Conservation (phyloP, 352 stramenopile genomes). For the Globisporangium spiculum region DNA sequence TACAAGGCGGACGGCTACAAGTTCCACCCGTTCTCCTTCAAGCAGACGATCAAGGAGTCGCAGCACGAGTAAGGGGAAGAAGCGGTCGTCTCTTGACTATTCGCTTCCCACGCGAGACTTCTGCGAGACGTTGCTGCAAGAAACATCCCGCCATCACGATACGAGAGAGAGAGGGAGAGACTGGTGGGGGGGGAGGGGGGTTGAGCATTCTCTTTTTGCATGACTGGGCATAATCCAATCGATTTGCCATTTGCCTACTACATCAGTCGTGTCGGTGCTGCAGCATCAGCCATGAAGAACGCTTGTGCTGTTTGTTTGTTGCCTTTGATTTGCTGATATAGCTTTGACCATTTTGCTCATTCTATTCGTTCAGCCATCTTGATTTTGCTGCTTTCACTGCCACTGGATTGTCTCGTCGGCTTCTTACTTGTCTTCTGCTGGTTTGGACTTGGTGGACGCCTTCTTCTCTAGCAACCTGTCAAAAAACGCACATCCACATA, state of each 20-base stretch:
- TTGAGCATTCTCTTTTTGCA: constrained; percentile 9
- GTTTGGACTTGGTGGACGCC: constrained; percentile 32
- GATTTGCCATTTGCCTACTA: constrained; percentile 1
- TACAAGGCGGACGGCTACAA: constrained; percentile 97
- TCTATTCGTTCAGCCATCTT: not conserved
- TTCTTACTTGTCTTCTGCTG: not conserved
- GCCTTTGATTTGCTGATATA: too few species aligned
- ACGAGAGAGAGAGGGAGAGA: too few species aligned
- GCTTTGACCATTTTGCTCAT: not conserved
- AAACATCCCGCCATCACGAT: too few species aligned
- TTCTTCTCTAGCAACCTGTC: constrained; percentile 65
- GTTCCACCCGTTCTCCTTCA: constrained; percentile 96
- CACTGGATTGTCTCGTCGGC: not conserved
- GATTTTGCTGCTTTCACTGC: not conserved
- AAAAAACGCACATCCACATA: not conserved
- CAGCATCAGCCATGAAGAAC: too few species aligned
- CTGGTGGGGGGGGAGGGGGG: too few species aligned
- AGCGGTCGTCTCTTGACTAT: not conserved
- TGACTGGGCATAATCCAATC: constrained; percentile 2
- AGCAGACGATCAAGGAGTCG: constrained; percentile 74
- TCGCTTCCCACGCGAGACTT: too few species aligned
- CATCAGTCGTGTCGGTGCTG: not conserved
- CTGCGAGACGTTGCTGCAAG: too few species aligned
- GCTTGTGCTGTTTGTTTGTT: too few species aligned
- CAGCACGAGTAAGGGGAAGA: constrained; percentile 32